A percentile compares a stretch with the other conserved stretches of the same genome.
These are phyloP conservation scores for Dactylorhiza incarnata DNA, from an alignment of 106 monocot species.

Conservation along the genomic window DNA sequence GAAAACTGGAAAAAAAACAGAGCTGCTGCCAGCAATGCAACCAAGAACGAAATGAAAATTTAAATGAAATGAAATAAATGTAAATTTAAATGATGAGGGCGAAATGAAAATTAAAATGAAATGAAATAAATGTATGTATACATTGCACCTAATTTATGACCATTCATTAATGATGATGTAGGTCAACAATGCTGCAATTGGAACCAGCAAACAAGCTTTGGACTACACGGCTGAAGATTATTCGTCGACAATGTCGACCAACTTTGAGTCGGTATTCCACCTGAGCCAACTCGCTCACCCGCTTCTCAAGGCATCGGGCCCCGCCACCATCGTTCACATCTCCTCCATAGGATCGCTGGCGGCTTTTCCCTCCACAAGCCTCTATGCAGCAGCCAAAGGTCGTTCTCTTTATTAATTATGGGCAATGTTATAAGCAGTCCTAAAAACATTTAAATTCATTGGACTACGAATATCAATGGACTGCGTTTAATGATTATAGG, in stretches of 20 bases:
- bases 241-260: slow-evolving; percentile 18
- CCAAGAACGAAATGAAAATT: too few species aligned
- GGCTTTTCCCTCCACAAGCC: not conserved
- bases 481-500: too few species aligned
- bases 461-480: too few species aligned
- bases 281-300: slow-evolving; percentile 52
- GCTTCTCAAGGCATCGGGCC: slow-evolving; percentile 27
- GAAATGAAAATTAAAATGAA: too few species aligned
- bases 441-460: too few species aligned
- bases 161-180: not conserved
- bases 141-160: too few species aligned
- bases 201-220: slow-evolving; percentile 4
- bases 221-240: slow-evolving; percentile 20
- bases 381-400: slow-evolving; percentile 18
- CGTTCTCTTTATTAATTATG: not conserved
- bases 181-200: slow-evolving; percentile 37
- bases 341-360: slow-evolving; percentile 8
- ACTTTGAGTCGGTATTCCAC: slow-evolving; percentile 53
- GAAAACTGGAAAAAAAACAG: too few species aligned
- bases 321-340: slow-evolving; percentile 13
- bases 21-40: too few species aligned
- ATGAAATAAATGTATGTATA: too few species aligned
- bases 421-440: too few species aligned
- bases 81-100: too few species aligned
- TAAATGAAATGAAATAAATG: too few species aligned